Conservation (phyloP, 108 stramenopile genomes). For the Cyclotella atomus region DNA sequence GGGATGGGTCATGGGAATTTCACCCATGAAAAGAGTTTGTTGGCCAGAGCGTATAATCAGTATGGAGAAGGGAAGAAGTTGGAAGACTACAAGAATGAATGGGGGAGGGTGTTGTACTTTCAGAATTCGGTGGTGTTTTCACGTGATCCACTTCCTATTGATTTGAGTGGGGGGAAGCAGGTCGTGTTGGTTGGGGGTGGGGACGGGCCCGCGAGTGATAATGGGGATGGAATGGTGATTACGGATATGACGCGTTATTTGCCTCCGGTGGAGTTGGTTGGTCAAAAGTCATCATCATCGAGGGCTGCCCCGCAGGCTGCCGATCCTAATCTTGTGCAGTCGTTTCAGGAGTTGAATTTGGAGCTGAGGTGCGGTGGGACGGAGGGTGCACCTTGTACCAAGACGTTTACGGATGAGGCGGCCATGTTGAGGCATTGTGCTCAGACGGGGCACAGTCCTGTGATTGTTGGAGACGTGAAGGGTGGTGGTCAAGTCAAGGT, state of each 20-base stretch:
- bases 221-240: conserved; percentile 55
- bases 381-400: conserved; percentile 59
- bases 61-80: background rate
- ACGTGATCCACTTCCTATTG: conserved; percentile 40
- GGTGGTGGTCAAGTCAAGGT: no score
- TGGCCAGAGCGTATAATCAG: background rate
- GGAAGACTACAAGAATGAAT: conserved; percentile 30
- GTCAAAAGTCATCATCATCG: conserved; percentile 1
- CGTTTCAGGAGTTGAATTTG: conserved; percentile 16
- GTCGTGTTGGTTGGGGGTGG: conserved; percentile 16
- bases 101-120: conserved; percentile 50
- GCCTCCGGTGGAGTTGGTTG: conserved; percentile 32
- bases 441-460: conserved; percentile 51
- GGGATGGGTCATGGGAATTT: conserved; percentile 52
- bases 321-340: conserved; percentile 22
- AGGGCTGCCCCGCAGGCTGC: conserved; percentile 3
- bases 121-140: conserved; percentile 53
- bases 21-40: background rate
- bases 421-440: conserved; percentile 57
- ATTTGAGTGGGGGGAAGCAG: background rate
- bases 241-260: conserved; percentile 34
- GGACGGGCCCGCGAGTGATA: conserved; percentile 32
- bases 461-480: background rate
- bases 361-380: conserved; percentile 34
- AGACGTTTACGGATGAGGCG: conserved; percentile 39